phyloP scores from a whole-genome alignment of 2,329 filamentous ascomycete genomes.

The Fusarium domesticum region DNA sequence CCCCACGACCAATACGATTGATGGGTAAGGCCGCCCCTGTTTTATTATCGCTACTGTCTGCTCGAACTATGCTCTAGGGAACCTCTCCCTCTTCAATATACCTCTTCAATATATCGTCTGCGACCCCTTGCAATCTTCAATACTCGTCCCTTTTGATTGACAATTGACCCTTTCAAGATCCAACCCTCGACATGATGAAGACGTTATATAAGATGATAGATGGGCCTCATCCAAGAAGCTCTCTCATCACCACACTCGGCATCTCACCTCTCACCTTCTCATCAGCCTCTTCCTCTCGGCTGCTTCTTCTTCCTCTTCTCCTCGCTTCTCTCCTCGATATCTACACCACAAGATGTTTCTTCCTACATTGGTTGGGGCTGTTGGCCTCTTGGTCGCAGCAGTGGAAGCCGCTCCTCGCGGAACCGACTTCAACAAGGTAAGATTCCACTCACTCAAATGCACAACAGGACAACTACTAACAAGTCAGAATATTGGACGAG shows the following conservation, averaged over 20 bases:
- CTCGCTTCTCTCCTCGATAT: background rate
- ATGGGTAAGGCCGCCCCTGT: slow-evolving; percentile 8
- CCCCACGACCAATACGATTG: slow-evolving; percentile 5
- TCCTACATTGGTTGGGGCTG: slow-evolving; percentile 22
- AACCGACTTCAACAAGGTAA: slow-evolving; percentile 17
- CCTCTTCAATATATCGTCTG: slow-evolving; percentile 5
- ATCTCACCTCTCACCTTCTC: slow-evolving; percentile 8
- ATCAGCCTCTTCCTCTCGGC: slow-evolving; percentile 15
- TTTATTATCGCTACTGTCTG: too few relatives aligned
- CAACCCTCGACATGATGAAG: slow-evolving; percentile 22
- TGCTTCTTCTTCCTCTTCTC: slow-evolving; percentile 3
- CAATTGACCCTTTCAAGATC: slow-evolving; percentile 4
- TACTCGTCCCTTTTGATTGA: slow-evolving; percentile 19
- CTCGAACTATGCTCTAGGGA: slow-evolving; percentile 6
- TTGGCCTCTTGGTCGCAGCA: slow-evolving; percentile 25
- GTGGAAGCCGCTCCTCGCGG: slow-evolving; percentile 29
- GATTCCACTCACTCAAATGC: background rate
- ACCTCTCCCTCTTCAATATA: slow-evolving; percentile 15
- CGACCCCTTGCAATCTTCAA: slow-evolving; percentile 14
- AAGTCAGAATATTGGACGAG: background rate
- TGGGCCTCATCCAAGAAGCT: slow-evolving; percentile 7
- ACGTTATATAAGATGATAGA: slow-evolving; percentile 19
- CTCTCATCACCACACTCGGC: slow-evolving; percentile 23
- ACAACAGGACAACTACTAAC: slow-evolving; percentile 6
- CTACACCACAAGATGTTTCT: slow-evolving; percentile 23